Evolutionary conservation across 1,284 basidiomycete species (phyloP), one percentile per base, ranked within the genome.

Genomic region (Ganoderma boninense): DNA sequence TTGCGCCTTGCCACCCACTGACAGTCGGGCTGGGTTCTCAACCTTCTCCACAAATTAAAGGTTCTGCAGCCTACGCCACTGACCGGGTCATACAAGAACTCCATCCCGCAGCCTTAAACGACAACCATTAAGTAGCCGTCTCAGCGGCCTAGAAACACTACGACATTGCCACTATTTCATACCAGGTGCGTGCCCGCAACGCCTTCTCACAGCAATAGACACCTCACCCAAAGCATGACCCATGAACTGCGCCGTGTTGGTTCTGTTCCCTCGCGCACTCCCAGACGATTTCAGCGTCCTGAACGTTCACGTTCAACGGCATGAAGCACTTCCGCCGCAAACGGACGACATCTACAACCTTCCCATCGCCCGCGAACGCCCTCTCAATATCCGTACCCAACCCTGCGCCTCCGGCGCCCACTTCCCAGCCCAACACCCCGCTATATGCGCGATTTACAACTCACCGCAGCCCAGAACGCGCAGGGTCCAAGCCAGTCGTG

Each of bases 401-500:
- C 4, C 66, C 73, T 57, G 62, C 71, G 6, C 46, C 73, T 61
- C 69, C 66, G 11, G 29, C 67, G 16, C 35, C 70, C 29, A 11
- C 72, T 13, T 20, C 71, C 70, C 23, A 66, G 66, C 5, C 64
- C 38, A 13, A 71, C 11, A 71, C 78, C 11, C 80, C 80, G 11
- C 71, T 80, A n/a, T 79, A 78, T 64, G 77, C 80, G 26, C 78
- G 79, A 26, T 80, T 80, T 61, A 72, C 79, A 26, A 66, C 68
- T 11, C 70, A 70, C 40, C 71, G 68, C 20, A 64, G 65, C 4
- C 67, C 71, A 26, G 71, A 64, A n/a, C 62, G 71, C 62, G 59
- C 54, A 54, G 70, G 69, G n/a, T 44, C 69, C n/a, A 78, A 76
- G 52, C 76, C 76, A 11, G 66, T 77, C 23, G 80, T 80, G 13